Evolutionary conservation across 148 eudicot species (phyloP), one percentile per base, ranked within the genome.

Genomic region (Agrostemma githago): DNA sequence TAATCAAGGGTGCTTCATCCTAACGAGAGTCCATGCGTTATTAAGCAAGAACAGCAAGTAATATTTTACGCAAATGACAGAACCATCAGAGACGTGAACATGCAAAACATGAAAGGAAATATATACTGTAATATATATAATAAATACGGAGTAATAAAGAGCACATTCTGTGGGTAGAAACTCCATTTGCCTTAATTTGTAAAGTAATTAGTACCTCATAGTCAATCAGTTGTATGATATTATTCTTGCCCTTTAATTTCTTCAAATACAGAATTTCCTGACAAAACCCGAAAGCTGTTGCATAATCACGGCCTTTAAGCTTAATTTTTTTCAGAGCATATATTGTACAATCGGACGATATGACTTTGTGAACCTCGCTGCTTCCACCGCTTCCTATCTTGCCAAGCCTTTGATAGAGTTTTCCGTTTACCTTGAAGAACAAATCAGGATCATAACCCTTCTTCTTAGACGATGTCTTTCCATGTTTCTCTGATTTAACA

Each of bases 341-440:
- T 42, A 96, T 96, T 37, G 75, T 84, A 77, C 97, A 96, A 73
- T 96, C 99, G 65, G 94, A 83, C 67, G 99, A 87, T 79, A 96
- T 96, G 66, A 96, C 99, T 80, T 96, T 96, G 80, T 96, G 95
- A 72, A 96, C 99, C 79, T 96, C 99, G 79, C 99, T 96, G 81
- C 99, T 96, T 76, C 99, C 99, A 66, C 99, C 99, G 68, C 92
- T 92, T 64, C 99, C 97, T 82, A 96, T 92, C 90, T 96, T 96
- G 66, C 99, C 99, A 77, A 96, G 99, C 82, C 96, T 90, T 74
- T 96, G 99, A 78, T 96, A 96, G 68, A 90, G 89, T 81, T 96
- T 92, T 72, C 96, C 97, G 72, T 88, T 92, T 19, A 96, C 99
- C 84, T 96, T 96, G 74, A 96, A 90, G 82, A 92, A 96, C 83